Conservation (phyloP, 441 rosid species). For the Aquilaria agallochum region DNA sequence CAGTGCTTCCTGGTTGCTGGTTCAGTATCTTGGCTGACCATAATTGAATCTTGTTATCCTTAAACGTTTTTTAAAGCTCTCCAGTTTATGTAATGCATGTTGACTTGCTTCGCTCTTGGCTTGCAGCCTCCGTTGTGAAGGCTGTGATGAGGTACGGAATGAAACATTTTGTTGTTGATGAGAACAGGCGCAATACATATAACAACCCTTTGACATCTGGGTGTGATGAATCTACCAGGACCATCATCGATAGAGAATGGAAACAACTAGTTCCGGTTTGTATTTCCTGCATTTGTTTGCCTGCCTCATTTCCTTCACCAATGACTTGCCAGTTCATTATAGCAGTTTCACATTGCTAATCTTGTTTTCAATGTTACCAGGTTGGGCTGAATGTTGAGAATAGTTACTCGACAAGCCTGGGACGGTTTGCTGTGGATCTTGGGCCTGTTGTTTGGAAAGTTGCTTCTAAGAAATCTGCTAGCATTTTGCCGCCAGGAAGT, state of each 20-base stretch:
- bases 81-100: background rate
- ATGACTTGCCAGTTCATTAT: background rate
- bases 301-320: background rate
- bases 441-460: conserved; percentile 60
- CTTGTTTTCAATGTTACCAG: conserved; percentile 31
- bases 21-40: too few species aligned
- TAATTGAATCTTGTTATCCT: background rate
- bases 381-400: conserved; percentile 65
- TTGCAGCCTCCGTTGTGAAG: conserved; percentile 71
- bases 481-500: conserved; percentile 41
- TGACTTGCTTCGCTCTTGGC: conserved; percentile 13
- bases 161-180: conserved; percentile 62
- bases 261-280: conserved; percentile 71
- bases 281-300: background rate
- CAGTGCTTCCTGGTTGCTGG: too few species aligned
- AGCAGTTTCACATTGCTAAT: conserved; percentile 3
- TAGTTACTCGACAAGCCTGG: conserved; percentile 67
- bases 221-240: conserved; percentile 34
- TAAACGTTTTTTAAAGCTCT: conserved; percentile 6
- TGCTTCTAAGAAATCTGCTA: conserved; percentile 44
- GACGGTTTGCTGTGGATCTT: conserved; percentile 53
- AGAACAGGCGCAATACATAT: conserved; percentile 71
- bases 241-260: conserved; percentile 46
- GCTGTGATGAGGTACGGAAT: conserved; percentile 70
- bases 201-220: conserved; percentile 28